A percentile compares a stretch with the other conserved stretches of the same genome.
Evolutionary conservation across 208 protist species (phyloP).

Genomic region (Balamuthia mandrillaris): DNA sequence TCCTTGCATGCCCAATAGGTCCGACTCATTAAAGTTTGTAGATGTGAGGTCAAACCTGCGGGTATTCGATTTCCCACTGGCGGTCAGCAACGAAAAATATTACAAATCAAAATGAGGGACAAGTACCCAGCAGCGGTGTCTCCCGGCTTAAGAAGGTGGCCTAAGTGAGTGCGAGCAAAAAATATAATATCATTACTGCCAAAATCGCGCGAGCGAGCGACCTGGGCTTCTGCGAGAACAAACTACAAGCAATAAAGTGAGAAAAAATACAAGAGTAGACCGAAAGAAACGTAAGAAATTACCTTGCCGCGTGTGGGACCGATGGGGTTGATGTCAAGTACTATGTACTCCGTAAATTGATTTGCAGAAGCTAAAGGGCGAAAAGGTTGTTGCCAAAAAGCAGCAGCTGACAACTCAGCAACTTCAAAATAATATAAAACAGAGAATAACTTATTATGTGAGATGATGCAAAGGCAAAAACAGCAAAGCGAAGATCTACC

Average conservation of each 20-base stretch:
- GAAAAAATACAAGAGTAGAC: slow-evolving; percentile 26
- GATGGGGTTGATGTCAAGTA: slow-evolving; percentile 84
- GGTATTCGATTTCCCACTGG: not conserved
- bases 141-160: slow-evolving; percentile 85
- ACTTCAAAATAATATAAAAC: slow-evolving; percentile 32
- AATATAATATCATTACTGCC: slow-evolving; percentile 89
- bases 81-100: not conserved
- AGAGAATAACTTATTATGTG: slow-evolving; percentile 1
- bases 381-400: slow-evolving; percentile 94
- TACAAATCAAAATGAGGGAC: not conserved
- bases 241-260: too few relatives aligned
- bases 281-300: not conserved
- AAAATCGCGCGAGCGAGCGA: slow-evolving; percentile 91
- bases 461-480: not conserved
- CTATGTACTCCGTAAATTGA: slow-evolving; percentile 88
- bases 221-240: slow-evolving; percentile 57
- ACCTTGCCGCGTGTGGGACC: slow-evolving; percentile 51
- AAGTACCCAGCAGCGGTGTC: slow-evolving; percentile 91
- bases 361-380: slow-evolving; percentile 74
- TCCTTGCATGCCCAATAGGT: slow-evolving; percentile 55
- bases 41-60: slow-evolving; percentile 71
- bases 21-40: slow-evolving; percentile 85
- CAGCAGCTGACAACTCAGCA: slow-evolving; percentile 80
- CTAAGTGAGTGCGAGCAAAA: slow-evolving; percentile 85
- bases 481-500: slow-evolving; percentile 13